phyloP scores from a whole-genome alignment of 2,329 filamentous ascomycete genomes.

The Colletotrichum acutatum region DNA sequence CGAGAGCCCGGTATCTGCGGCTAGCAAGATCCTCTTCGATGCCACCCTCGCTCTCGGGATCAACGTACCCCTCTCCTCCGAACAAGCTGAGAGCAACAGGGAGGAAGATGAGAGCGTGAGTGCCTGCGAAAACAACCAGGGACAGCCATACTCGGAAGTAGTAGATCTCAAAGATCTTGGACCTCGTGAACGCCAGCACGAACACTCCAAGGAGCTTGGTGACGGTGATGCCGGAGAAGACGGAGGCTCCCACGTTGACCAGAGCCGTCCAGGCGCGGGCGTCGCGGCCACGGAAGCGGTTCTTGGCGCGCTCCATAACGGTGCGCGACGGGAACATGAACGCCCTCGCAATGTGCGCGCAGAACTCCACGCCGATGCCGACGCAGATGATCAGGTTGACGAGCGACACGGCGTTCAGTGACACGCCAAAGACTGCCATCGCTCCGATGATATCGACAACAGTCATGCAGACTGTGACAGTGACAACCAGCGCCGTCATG shows the following conservation, averaged over 20 bases:
- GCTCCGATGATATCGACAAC: constrained; percentile 93
- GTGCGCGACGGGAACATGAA: constrained; percentile 92
- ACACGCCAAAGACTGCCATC: constrained; percentile 90
- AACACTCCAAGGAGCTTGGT: constrained; percentile 94
- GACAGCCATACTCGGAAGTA: constrained; percentile 98
- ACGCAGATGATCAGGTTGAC: constrained; percentile 98
- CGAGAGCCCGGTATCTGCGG: constrained; percentile 79
- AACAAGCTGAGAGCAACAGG: constrained; percentile 88
- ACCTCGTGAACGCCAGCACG: constrained; percentile 92
- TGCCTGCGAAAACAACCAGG: constrained; percentile 87
- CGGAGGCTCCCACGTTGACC: constrained; percentile 92
- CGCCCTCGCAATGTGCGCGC: constrained; percentile 93
- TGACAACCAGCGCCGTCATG: constrained; percentile 83
- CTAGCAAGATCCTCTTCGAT: constrained; percentile 89
- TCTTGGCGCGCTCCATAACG: constrained; percentile 83
- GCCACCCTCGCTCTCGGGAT: constrained; percentile 87
- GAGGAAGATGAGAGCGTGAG: constrained; percentile 90
- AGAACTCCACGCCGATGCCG: constrained; percentile 96
- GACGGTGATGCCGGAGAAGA: constrained; percentile 95
- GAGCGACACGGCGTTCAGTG: constrained; percentile 92
- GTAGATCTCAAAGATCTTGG: constrained; percentile 99
- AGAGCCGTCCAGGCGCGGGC: constrained; percentile 92
- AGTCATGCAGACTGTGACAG: constrained; percentile 90
- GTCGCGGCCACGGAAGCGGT: constrained; percentile 82
- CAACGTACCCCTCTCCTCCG: constrained; percentile 88